phyloP scores from a whole-genome alignment of 2,329 filamentous ascomycete species.

The Sporothrix euskadiensis region DNA sequence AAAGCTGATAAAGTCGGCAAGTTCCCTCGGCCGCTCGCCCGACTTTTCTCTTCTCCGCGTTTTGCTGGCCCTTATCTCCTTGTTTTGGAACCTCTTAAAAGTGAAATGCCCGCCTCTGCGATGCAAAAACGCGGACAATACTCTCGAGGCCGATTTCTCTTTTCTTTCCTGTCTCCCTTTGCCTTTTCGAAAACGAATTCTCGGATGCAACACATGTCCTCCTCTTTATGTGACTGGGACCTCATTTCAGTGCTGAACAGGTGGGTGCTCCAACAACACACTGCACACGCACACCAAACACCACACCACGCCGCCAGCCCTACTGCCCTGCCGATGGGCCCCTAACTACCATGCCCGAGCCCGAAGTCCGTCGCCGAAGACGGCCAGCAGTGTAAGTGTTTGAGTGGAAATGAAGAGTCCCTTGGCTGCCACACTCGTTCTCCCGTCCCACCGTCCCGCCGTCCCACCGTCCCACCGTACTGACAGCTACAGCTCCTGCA shows the following conservation, averaged over 20 bases:
- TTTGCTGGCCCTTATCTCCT: not conserved
- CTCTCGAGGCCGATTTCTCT: not conserved
- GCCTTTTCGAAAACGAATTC: not conserved
- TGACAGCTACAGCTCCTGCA: slow-evolving; percentile 26
- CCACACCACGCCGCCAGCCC: not conserved
- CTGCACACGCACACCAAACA: not conserved
- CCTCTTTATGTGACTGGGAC: not conserved
- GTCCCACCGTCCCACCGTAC: not conserved
- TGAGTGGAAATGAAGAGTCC: not conserved
- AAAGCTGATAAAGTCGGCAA: slow-evolving; percentile 17
- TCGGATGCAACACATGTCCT: not conserved
- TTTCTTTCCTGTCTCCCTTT: not conserved
- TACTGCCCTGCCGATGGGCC: not conserved
- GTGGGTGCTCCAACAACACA: not conserved
- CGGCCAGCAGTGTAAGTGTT: slow-evolving; percentile 28
- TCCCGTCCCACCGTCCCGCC: not conserved
- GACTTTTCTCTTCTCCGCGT: not conserved
- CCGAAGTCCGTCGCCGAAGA: slow-evolving; percentile 30
- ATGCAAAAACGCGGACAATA: not conserved
- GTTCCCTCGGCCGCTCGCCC: not conserved
- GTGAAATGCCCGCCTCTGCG: not conserved
- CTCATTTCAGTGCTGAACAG: not conserved
- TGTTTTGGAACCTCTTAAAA: not conserved
- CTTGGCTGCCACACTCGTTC: not conserved
- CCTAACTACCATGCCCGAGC: slow-evolving; percentile 25